Base-by-base conservation (phyloP, 805 yeast genomes). In the Cyberlindnera americana region DNA sequence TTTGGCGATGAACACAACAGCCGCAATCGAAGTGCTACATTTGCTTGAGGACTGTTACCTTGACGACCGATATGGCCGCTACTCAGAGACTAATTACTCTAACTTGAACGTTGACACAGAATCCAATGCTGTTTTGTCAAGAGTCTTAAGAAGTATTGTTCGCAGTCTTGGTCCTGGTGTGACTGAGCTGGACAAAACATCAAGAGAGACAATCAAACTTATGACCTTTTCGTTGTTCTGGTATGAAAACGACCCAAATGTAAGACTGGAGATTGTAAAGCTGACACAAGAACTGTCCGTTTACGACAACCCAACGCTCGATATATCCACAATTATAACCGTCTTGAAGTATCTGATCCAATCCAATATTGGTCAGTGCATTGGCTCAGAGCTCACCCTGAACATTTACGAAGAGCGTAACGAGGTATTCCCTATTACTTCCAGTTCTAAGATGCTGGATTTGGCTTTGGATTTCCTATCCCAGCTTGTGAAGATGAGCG, bases 151-250 rank as follows among this genome's bases (percentile, higher is more conserved):
- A 41, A 57, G 69, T 5, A 41, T 81, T 5, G 61, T 78, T 17
- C 72, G 71, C 43, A 67, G 69, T 29, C 50, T 76, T 16, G 90
- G 91, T 1, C 91, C 91, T 2, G 72, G 68, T 41, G 53, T 75
- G 11, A 46, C 49, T 4, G 60, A 60, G 4, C 52, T 76, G 45
- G 56, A 58, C 3, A 25, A 42, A 2, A 38, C 43, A 4, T 40
- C 56, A 45, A 65, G 60, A 39, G 53, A 38, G 29, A 60, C 50
- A 39, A 61, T 69, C 40, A 67, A 43, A 44, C 69, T 59, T 57
- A 57, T 69, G 21, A 44, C 60, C 38, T 63, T 60, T 61, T 68
- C 52, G 27, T 43, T 59, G 13, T 32, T 66, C 3, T 46, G 56
- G 46, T 44, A 65, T 35, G 40, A 64, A 59, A 57, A 69, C 60